Evolutionary conservation across 305 asterid genomes (phyloP), one percentile per base, ranked within the genome.

Genomic region (Plantago coronopus): DNA sequence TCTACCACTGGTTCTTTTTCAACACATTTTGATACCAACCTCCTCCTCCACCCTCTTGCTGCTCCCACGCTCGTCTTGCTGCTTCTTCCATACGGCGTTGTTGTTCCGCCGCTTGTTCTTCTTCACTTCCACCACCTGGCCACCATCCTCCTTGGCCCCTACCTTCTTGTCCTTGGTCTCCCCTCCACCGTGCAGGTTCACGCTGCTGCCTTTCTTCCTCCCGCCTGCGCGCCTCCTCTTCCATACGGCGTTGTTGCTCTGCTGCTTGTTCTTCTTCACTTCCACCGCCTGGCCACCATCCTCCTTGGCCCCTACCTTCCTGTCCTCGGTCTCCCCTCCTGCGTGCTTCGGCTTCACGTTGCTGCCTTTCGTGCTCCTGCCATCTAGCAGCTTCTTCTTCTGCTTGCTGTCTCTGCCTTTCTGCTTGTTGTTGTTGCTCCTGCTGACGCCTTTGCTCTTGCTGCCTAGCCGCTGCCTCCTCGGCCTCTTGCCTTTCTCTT

Each of bases 191-290:
- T 27, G 19, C 34, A 12, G 40, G 0, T 17, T 61, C 66, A 1
- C 40, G 46, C 14, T 49, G 16, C 34, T 34, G 40, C 40, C 40
- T 34, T 34, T 34, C 12, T 34, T 66, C 47, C 9, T 15, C 22
- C 44, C 3, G 20, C 13, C 31, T 27, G 5, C 5, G 31, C n/a
- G n/a, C n/a, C 18, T 29, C 57, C 31, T 55, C 60, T 12, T 42
- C 21, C 17, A 29, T 48, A 27, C 63, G 34, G 13, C 50, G 43
- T 57, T 48, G 58, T 46, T 48, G 46, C 43, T 54, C 45, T 7
- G 49, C 25, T 37, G 19, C 43, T 67, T 48, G 15, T 17, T 55
- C 60, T 55, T 29, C 60, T 55, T 55, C 60, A 40, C 50, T 40
- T 27, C 40, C 59, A 25, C 29, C 59, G 5, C 57, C 57, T 15